Percentiles rank a stretch among this genome's conserved stretches.
These are phyloP conservation scores for Talaromyces amestolkiae DNA, from an alignment of 2,329 filamentous ascomycete species.

Conservation along the genomic window DNA sequence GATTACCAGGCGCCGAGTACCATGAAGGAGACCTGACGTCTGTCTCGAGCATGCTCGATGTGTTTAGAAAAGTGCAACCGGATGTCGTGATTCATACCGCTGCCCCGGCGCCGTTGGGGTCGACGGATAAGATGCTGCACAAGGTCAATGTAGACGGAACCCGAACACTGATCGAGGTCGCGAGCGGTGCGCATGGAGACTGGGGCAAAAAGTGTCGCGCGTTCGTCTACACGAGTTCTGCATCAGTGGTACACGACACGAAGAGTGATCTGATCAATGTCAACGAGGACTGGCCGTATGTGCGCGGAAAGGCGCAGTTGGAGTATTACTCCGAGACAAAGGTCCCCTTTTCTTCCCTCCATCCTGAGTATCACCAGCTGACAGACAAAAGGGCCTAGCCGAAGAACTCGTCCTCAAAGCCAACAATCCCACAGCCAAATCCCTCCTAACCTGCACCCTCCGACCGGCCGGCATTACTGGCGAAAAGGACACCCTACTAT, in stretches of 20 bases:
- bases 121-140: constrained; percentile 62
- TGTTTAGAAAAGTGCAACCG: constrained; percentile 67
- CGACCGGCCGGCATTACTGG: constrained; percentile 89
- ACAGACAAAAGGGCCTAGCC: constrained; percentile 61
- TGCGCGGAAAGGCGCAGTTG: constrained; percentile 66
- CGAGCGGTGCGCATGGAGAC: constrained; percentile 63
- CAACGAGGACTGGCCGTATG: constrained; percentile 76
- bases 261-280: constrained; percentile 75
- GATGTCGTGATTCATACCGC: constrained; percentile 91
- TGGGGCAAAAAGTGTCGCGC: constrained; percentile 65
- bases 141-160: constrained; percentile 90
- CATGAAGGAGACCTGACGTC: constrained; percentile 77
- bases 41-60: constrained; percentile 55
- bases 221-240: constrained; percentile 87
- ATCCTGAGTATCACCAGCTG: neutral
- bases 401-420: constrained; percentile 76
- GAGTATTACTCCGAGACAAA: constrained; percentile 93
- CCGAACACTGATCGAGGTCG: constrained; percentile 63
- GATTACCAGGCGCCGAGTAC: constrained; percentile 62
- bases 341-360: constrained; percentile 44
- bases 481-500: constrained; percentile 76
- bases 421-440: constrained; percentile 57
- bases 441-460: constrained; percentile 74
- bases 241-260: constrained; percentile 83
- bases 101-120: constrained; percentile 59